Base-by-base conservation (phyloP, 2,329 filamentous ascomycete genomes). In the Alternaria arborescens region DNA sequence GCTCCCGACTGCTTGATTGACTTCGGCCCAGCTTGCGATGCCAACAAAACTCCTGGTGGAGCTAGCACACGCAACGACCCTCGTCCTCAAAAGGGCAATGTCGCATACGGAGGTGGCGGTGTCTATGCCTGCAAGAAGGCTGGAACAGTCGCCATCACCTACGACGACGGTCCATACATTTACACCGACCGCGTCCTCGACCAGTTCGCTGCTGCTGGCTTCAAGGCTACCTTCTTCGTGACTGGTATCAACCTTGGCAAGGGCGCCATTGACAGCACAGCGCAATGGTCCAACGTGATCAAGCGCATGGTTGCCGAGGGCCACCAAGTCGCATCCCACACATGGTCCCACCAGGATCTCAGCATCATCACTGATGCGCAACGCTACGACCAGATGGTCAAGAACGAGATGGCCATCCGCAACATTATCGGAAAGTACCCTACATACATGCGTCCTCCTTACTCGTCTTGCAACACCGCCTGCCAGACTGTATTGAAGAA, bases 171-270 rank as follows among this genome's bases (percentile, higher is more conserved):
- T 0, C 89, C 88, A 26, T 77, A 86, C 67, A 78, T 83, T 24
- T 90, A 88, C 75, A 91, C 89, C 1, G 78, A 80, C 44, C 83
- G 86, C 56, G 82, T 91, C 10, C 82, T 91, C 5, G 85, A 90
- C 70, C 81, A 88, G 54, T 82, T 91, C 34, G 80, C 79, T 26
- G 86, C 42, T 16, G 66, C 89, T 66, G 79, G 83, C 18, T 88
- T 86, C 36, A 89, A 86, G 65, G 89, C 87, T 0, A 91, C 89
- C 0, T 91, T 91, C 76, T 91, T 90, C 73, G 80, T 90, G 55
- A 87, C 84, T 6, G 85, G 85, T 11, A 85, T 81, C 72, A 87
- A 86, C 74, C 77, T 83, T n/a, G 82, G 81, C 55, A 87, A 87
- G 73, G 85, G 85, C 36, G 77, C 80, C 64, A 87, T 88, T 66